A percentile compares a stretch with the other conserved stretches of the same genome.
These are phyloP conservation scores for Solanum chilense DNA, from an alignment of 257 asterid genomes.

Conservation along the genomic window DNA sequence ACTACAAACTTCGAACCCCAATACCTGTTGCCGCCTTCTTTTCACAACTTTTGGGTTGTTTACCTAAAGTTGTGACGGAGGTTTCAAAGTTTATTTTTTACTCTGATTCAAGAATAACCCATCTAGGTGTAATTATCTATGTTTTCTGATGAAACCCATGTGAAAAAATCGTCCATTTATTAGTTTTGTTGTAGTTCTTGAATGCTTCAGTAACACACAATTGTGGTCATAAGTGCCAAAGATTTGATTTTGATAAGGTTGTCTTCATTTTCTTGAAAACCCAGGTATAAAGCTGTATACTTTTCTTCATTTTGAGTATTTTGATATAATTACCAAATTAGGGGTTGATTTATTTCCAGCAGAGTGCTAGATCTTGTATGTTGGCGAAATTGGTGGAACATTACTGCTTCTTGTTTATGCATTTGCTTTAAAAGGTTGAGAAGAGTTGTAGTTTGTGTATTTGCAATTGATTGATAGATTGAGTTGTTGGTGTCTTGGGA, in stretches of 20 bases:
- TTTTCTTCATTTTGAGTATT: neutral
- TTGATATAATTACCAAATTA: neutral
- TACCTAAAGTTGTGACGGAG: conserved; percentile 19
- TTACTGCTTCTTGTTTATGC: neutral
- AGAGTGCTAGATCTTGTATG: neutral
- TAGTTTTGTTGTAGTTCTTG: neutral
- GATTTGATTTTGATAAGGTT: neutral
- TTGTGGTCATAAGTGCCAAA: neutral
- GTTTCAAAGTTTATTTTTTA: conserved; percentile 10
- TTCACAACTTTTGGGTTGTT: conserved; percentile 11
- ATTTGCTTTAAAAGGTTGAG: conserved; percentile 8
- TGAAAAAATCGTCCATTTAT: neutral
- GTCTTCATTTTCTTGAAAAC: neutral
- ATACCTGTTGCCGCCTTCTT: neutral
- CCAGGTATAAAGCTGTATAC: neutral
- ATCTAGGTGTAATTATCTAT: neutral
- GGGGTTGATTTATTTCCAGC: neutral
- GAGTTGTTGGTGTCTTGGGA: neutral
- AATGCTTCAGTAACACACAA: neutral
- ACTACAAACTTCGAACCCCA: neutral
- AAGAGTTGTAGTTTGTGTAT: conserved; percentile 10
- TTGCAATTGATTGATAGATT: neutral
- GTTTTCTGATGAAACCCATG: conserved; percentile 12
- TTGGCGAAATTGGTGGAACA: neutral
- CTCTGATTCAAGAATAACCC: neutral